Percentiles rank a stretch among this genome's conserved stretches.
phyloP scores from a whole-genome alignment of 2,329 filamentous ascomycete species.

The Teratosphaeria epicoccoides region DNA sequence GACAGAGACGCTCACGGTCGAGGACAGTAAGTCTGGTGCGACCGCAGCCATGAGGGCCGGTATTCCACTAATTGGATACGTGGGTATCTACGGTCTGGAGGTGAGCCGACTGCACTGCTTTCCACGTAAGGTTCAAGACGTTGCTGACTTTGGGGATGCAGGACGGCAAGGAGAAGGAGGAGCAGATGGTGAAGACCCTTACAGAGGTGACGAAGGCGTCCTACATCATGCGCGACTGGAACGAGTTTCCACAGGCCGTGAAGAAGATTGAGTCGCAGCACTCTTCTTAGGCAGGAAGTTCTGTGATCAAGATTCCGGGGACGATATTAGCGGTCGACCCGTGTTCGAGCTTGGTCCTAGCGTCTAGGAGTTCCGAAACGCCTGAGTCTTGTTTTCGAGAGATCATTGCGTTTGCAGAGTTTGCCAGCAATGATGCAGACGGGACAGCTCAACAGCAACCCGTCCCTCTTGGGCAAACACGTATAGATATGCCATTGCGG shows the following conservation, averaged over 20 bases:
- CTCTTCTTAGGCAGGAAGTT: neutral
- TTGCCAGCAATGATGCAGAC: neutral
- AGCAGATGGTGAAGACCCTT: constrained; percentile 41
- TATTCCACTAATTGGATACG: constrained; percentile 75
- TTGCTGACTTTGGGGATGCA: constrained; percentile 32
- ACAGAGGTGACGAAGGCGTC: constrained; percentile 38
- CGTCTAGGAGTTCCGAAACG: neutral
- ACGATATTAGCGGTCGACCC: neutral
- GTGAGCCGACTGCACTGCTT: neutral
- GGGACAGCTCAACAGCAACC: neutral
- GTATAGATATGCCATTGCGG: neutral
- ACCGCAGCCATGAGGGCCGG: constrained; percentile 65
- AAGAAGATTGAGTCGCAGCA: constrained; percentile 37
- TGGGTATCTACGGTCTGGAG: constrained; percentile 55
- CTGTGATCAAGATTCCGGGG: neutral
- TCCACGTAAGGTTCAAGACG: neutral
- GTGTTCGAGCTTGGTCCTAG: neutral
- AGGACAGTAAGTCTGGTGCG: constrained; percentile 81
- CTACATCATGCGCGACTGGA: constrained; percentile 43
- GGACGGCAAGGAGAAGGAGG: constrained; percentile 51
- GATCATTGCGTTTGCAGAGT: neutral
- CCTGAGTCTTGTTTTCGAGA: neutral
- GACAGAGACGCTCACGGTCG: constrained; percentile 65
- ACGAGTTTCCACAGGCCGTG: constrained; percentile 39
- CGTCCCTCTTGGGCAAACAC: neutral